Evolutionary conservation across 345 rosid species (phyloP).

Genomic region (Murraya paniculata): DNA sequence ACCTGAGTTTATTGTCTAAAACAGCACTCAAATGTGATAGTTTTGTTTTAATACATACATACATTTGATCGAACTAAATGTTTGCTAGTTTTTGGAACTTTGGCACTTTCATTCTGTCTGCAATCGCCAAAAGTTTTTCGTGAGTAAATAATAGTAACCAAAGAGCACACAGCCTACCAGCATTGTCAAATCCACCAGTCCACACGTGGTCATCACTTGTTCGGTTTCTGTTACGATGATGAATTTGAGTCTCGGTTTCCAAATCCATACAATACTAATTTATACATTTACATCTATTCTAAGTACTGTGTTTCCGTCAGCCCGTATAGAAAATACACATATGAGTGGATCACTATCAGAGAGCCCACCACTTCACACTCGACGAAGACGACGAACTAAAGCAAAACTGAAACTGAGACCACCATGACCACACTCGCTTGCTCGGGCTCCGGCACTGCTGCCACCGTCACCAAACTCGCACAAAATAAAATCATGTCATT

Average conservation of each 20-base stretch:
- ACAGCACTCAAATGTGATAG: neutral
- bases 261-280: too few species aligned
- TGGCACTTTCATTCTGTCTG: neutral
- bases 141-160: too few species aligned
- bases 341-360: neutral
- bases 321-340: too few species aligned
- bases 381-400: too few species aligned
- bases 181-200: rapidly evolving
- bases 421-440: conserved; percentile 23
- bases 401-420: neutral
- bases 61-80: neutral
- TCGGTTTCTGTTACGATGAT: neutral
- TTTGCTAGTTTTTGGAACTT: neutral
- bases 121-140: neutral
- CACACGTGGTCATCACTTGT: neutral
- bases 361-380: neutral
- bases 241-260: too few species aligned
- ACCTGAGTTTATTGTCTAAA: neutral
- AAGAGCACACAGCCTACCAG: neutral
- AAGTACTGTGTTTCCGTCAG: too few species aligned
- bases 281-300: too few species aligned
- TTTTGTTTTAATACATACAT: neutral
- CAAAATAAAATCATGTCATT: conserved; percentile 2
- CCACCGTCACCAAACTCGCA: conserved; percentile 9
- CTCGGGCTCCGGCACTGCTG: neutral